Conservation (phyloP, 2,329 filamentous ascomycete species). For the Fusarium mundagurra region DNA sequence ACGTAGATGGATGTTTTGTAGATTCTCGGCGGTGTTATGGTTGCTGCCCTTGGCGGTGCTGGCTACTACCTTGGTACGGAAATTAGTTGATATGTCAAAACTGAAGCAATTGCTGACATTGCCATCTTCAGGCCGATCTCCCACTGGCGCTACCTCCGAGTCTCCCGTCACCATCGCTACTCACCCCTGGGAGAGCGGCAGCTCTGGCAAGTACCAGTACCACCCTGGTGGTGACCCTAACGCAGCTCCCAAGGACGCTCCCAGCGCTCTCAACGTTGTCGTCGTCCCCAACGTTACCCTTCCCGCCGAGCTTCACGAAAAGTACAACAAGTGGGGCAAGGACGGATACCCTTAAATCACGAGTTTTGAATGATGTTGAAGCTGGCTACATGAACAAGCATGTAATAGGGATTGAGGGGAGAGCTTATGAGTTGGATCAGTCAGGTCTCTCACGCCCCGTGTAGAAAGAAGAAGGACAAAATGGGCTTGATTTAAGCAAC, state of each 20-base stretch:
- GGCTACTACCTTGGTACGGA: constrained; percentile 86
- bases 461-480: constrained; percentile 38
- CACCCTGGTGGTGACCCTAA: constrained; percentile 85
- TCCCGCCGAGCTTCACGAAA: constrained; percentile 92
- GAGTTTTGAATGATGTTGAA: constrained; percentile 4
- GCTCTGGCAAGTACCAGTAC: constrained; percentile 76
- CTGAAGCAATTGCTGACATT: constrained; percentile 36
- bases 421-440: constrained; percentile 18
- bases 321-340: constrained; percentile 99
- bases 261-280: constrained; percentile 93
- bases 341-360: constrained; percentile 77
- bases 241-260: constrained; percentile 84
- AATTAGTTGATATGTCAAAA: background rate
- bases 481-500: constrained; percentile 38
- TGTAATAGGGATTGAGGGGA: constrained; percentile 19
- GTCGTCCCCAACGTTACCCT: constrained; percentile 93
- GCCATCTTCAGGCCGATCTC: constrained; percentile 72
- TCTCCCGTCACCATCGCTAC: constrained; percentile 77
- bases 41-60: constrained; percentile 84
- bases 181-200: constrained; percentile 89
- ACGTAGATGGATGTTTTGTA: constrained; percentile 51
- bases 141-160: constrained; percentile 87
- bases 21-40: constrained; percentile 94
- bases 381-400: constrained; percentile 23
- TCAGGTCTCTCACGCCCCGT: constrained; percentile 22